These are phyloP conservation scores for Patellifolia procumbens DNA, from an alignment of 179 eudicot species.

Conservation along the genomic window DNA sequence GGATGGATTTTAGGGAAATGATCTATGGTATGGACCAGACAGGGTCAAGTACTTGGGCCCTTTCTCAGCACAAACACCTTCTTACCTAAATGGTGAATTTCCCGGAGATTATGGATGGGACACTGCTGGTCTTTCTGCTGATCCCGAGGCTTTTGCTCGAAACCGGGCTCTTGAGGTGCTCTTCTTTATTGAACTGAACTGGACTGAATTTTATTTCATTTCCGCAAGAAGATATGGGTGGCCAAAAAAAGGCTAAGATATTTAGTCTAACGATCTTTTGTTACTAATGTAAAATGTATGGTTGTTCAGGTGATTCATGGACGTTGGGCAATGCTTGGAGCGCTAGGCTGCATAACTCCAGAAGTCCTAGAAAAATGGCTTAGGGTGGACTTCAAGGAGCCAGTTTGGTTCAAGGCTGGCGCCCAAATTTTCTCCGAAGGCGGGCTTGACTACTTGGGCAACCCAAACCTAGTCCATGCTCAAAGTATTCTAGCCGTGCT, in stretches of 20 bases:
- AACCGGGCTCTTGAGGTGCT: slow-evolving; percentile 95
- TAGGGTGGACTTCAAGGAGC: slow-evolving; percentile 73
- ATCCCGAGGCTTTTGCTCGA: slow-evolving; percentile 84
- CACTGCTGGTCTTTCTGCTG: slow-evolving; percentile 91
- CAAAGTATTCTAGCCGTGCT: slow-evolving; percentile 78
- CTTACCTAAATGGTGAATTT: slow-evolving; percentile 77
- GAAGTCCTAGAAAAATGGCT: slow-evolving; percentile 89
- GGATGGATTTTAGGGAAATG: slow-evolving; percentile 41
- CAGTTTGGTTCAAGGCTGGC: slow-evolving; percentile 92
- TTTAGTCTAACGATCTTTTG: not conserved
- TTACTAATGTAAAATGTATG: not conserved
- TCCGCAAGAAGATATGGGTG: too few species aligned
- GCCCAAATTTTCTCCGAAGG: slow-evolving; percentile 80
- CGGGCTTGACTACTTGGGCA: slow-evolving; percentile 85
- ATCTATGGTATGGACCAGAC: slow-evolving; percentile 90
- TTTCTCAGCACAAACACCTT: slow-evolving; percentile 87
- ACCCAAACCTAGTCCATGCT: slow-evolving; percentile 85
- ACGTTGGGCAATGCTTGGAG: slow-evolving; percentile 97
- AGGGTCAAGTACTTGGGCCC: slow-evolving; percentile 83
- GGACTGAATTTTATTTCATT: too few species aligned
- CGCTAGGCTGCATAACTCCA: slow-evolving; percentile 85
- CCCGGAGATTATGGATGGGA: slow-evolving; percentile 97
- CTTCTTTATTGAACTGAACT: too few species aligned
- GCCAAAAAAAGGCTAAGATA: too few species aligned
- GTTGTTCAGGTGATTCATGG: slow-evolving; percentile 76